Percentiles rank a stretch among this genome's conserved stretches.
Conservation (phyloP, 192 early-diverging fungal genomes). For the Linnemannia hyalina region DNA sequence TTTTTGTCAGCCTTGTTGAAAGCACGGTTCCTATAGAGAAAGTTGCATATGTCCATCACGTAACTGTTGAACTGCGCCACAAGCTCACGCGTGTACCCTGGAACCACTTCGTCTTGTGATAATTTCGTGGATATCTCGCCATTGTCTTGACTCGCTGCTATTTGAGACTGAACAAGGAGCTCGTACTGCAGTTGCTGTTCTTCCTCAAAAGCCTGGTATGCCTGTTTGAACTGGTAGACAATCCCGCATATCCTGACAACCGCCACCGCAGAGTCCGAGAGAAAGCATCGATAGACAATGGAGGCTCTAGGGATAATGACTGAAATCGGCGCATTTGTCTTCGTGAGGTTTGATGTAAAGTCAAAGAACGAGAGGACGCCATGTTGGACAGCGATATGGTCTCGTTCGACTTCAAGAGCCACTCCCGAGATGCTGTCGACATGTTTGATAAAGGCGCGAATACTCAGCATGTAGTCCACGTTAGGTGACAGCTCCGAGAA, state of each 20-base stretch:
- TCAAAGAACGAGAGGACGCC: conserved; percentile 65
- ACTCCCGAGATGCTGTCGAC: conserved; percentile 53
- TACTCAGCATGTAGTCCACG: conserved; percentile 58
- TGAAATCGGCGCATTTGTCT: conserved; percentile 34
- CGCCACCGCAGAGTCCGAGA: conserved; percentile 61
- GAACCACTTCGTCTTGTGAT: conserved; percentile 26
- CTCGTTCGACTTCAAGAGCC: conserved; percentile 57
- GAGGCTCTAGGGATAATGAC: conserved; percentile 62
- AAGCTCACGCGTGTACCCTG: conserved; percentile 50
- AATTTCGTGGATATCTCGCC: not conserved
- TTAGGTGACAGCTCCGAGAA: conserved; percentile 57
- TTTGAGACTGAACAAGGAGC: conserved; percentile 27
- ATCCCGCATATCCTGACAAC: conserved; percentile 64
- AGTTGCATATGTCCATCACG: conserved; percentile 67
- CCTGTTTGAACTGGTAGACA: conserved; percentile 57
- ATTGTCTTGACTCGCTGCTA: conserved; percentile 8
- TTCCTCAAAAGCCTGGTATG: conserved; percentile 59
- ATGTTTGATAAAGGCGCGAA: conserved; percentile 60
- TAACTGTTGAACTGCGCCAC: conserved; percentile 66
- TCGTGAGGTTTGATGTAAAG: conserved; percentile 37
- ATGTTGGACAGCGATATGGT: conserved; percentile 61
- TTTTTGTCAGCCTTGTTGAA: conserved; percentile 59
- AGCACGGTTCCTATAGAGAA: conserved; percentile 60
- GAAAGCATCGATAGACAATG: conserved; percentile 59
- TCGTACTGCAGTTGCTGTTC: conserved; percentile 42